phyloP scores from a whole-genome alignment of 176 grass and related monocot species.

The Oryza glumipatula region DNA sequence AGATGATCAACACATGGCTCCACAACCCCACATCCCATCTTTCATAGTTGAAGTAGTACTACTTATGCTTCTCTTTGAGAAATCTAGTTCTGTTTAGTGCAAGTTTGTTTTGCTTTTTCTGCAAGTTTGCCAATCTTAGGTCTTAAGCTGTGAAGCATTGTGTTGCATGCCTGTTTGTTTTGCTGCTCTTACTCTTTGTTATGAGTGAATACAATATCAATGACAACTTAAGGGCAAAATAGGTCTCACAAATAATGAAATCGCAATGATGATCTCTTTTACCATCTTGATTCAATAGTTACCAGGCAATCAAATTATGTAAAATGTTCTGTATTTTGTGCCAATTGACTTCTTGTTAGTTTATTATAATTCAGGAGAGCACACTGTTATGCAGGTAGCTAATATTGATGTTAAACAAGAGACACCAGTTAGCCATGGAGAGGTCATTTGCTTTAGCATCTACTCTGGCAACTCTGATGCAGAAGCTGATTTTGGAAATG shows the following conservation, averaged over 20 bases:
- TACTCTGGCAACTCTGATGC: slow-evolving; percentile 61
- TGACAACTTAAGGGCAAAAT: neutral
- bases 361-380: slow-evolving; percentile 26
- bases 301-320: neutral
- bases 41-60: neutral
- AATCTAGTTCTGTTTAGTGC: neutral
- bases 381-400: slow-evolving; percentile 64
- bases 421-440: slow-evolving; percentile 88
- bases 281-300: slow-evolving; percentile 28
- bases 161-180: neutral
- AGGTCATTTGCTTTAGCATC: slow-evolving; percentile 95
- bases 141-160: neutral
- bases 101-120: slow-evolving; percentile 1
- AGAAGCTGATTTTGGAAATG: slow-evolving; percentile 87
- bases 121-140: neutral
- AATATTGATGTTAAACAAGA: slow-evolving; percentile 91
- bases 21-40: neutral
- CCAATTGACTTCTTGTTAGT: neutral
- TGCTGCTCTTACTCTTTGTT: slow-evolving; percentile 8
- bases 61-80: neutral
- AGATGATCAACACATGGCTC: neutral
- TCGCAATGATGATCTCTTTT: neutral
- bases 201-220: neutral
- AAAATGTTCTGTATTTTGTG: slow-evolving; percentile 14
- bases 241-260: neutral